Percentiles rank a stretch among this genome's conserved stretches.
phyloP scores from a whole-genome alignment of 225 moss, liverwort and hornwort species.

The Physcomitrellopsis africana region DNA sequence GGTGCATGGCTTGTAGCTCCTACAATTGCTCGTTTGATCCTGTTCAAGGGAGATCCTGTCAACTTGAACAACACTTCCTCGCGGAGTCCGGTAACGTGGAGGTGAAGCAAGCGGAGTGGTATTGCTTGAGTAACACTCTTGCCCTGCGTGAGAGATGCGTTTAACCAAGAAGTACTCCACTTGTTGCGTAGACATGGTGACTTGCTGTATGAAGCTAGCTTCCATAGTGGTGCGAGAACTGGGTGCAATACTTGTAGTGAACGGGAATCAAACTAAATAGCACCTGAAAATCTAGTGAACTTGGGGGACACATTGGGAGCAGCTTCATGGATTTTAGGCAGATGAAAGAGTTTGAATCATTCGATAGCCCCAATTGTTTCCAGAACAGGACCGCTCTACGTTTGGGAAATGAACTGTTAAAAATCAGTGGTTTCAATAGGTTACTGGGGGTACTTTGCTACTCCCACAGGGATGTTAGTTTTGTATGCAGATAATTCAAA shows the following conservation, averaged over 20 bases:
- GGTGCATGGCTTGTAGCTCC: slow-evolving; percentile 39
- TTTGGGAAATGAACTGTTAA: not conserved
- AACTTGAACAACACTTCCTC: slow-evolving; percentile 53
- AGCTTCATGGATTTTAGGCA: slow-evolving; percentile 9
- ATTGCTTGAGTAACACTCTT: slow-evolving; percentile 8
- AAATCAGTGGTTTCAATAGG: not conserved
- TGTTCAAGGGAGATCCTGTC: slow-evolving; percentile 62
- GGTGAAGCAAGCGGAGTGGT: slow-evolving; percentile 24
- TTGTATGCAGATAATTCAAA: too few species aligned
- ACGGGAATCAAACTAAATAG: not conserved
- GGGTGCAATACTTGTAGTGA: slow-evolving; percentile 23
- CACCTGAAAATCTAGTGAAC: not conserved
- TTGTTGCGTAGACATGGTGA: slow-evolving; percentile 12
- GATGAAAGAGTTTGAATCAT: not conserved
- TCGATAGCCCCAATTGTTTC: not conserved
- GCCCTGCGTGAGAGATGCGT: slow-evolving; percentile 4
- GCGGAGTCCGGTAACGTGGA: slow-evolving; percentile 28
- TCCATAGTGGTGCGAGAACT: slow-evolving; percentile 10
- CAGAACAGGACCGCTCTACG: too few species aligned
- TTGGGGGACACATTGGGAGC: not conserved
- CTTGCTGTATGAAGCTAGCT: not conserved
- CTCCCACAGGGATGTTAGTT: too few species aligned
- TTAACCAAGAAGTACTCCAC: slow-evolving; percentile 10
- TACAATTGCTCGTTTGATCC: slow-evolving; percentile 83
- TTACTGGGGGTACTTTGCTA: not conserved